Evolutionary conservation across 345 rosid species (phyloP), one percentile per base, ranked within the genome.

Genomic region (Erysimum cheiranthoides): DNA sequence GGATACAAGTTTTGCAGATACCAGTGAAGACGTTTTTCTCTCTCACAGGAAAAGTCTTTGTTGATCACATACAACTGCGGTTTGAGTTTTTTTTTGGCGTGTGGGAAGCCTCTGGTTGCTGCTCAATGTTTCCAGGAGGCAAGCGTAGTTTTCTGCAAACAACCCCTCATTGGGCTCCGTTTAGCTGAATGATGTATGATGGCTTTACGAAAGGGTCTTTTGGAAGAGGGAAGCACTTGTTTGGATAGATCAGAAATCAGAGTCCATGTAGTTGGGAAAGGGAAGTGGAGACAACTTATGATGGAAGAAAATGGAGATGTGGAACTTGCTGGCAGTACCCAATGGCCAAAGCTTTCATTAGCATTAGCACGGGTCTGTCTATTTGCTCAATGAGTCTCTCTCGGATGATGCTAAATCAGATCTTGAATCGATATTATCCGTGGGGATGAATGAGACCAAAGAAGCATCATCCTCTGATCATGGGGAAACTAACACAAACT

Each of bases 181-280:
- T 85, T 96, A 47, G 97, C 98, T 66, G 99, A 96, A 82, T 93
- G 99, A 78, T 91, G 97, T 75, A 71, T 91, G 31, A 78, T 91
- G 97, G 99, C 97, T 75, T 79, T 81, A 52, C 92, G 86, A 82
- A 92, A 85, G 75, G 97, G 96, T 58, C 83, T 90, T 68, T 43
- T 87, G 61, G 84, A 76, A 47, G 84, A 77, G 56, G 72, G 84
- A 31, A 28, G 36, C 56, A 63, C 76, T 70, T 64, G 80, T 39
- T 77, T 73, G 9, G 88, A 90, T 49, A 76, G 80, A 59, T 84
- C 93, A 10, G 92, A 88, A 66, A 73, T 90, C 73, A 79, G 72
- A 73, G 77, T 85, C 54, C 85, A 74, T 76, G 96, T 91, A 60
- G 32, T 91, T 60, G 98, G 99, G 73, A 89, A 86, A 81, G 99